phyloP scores from a whole-genome alignment of 768 basidiomycete species.

The Phallus indusiatus region DNA sequence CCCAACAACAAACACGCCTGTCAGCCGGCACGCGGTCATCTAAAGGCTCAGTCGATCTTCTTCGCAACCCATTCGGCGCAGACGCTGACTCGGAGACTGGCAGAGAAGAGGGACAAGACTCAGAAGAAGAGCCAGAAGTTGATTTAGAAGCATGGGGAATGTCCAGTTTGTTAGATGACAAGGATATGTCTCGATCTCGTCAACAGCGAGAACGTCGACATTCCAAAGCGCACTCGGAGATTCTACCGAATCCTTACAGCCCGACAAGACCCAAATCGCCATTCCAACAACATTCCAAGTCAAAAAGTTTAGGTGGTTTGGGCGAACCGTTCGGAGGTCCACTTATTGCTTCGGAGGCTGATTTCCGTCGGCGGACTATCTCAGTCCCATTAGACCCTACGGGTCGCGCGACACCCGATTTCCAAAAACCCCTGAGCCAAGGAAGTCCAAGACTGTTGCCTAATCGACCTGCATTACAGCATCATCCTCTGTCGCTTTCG shows the following conservation, averaged over 20 bases:
- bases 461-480: slow-evolving; percentile 25
- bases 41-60: slow-evolving; percentile 47
- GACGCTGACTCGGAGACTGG: slow-evolving; percentile 37
- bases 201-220: slow-evolving; percentile 29
- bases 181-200: slow-evolving; percentile 20
- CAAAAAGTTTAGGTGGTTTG: slow-evolving; percentile 58
- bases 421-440: slow-evolving; percentile 31
- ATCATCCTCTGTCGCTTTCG: slow-evolving; percentile 23
- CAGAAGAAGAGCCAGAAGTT: slow-evolving; percentile 54
- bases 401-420: slow-evolving; percentile 33
- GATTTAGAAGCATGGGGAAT: slow-evolving; percentile 82
- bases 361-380: slow-evolving; percentile 37
- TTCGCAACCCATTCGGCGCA: slow-evolving; percentile 65
- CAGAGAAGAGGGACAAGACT: slow-evolving; percentile 37
- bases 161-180: slow-evolving; percentile 64
- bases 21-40: slow-evolving; percentile 45
- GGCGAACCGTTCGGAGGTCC: slow-evolving; percentile 28
- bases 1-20: slow-evolving; percentile 35
- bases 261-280: slow-evolving; percentile 5
- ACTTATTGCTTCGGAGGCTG: slow-evolving; percentile 15
- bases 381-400: slow-evolving; percentile 47
- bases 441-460: slow-evolving; percentile 6
- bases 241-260: slow-evolving; percentile 38
- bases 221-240: slow-evolving; percentile 27
- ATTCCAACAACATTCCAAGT: slow-evolving; percentile 27